These are phyloP conservation scores for Saccharomycopsis sp. DNA, from an alignment of 805 yeast species.

Conservation along the genomic window DNA sequence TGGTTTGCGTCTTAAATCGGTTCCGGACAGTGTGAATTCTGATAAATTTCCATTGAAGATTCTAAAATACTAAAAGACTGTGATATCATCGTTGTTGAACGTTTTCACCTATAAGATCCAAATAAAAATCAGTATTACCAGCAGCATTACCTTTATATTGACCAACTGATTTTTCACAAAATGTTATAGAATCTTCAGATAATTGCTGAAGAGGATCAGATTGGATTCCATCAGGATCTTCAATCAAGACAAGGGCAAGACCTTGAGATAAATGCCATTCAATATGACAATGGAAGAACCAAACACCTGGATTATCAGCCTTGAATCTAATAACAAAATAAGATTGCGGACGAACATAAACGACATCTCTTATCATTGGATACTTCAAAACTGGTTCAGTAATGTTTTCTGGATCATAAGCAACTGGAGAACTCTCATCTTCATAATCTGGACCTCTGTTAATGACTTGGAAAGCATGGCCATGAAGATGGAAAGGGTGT, in stretches of 20 bases:
- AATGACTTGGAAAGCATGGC: constrained; percentile 71
- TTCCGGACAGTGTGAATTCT: too few relatives aligned
- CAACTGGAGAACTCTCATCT: constrained; percentile 41
- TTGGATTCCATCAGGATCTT: constrained; percentile 71
- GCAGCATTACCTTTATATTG: constrained; percentile 79
- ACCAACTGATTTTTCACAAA: constrained; percentile 51
- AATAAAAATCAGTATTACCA: constrained; percentile 51
- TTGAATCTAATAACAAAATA: constrained; percentile 77
- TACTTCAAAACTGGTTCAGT: constrained; percentile 47
- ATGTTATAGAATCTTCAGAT: constrained; percentile 46
- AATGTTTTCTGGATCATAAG: constrained; percentile 43
- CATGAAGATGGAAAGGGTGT: constrained; percentile 98
- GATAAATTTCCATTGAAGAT: too few relatives aligned
- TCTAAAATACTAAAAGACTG: too few relatives aligned
- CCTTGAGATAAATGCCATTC: constrained; percentile 99
- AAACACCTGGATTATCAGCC: constrained; percentile 95
- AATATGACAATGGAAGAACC: constrained; percentile 98
- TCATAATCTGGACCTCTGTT: constrained; percentile 55
- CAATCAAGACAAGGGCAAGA: constrained; percentile 67
- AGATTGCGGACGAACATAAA: constrained; percentile 73
- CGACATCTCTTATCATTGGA: constrained; percentile 80
- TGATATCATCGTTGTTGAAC: too few relatives aligned
- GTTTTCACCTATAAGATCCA: constrained; percentile 67
- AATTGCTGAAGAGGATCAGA: constrained; percentile 41
- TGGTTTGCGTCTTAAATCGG: too few relatives aligned